Evolutionary conservation across 2,329 filamentous ascomycete genomes (phyloP).

Genomic region (Fusarium secorum): DNA sequence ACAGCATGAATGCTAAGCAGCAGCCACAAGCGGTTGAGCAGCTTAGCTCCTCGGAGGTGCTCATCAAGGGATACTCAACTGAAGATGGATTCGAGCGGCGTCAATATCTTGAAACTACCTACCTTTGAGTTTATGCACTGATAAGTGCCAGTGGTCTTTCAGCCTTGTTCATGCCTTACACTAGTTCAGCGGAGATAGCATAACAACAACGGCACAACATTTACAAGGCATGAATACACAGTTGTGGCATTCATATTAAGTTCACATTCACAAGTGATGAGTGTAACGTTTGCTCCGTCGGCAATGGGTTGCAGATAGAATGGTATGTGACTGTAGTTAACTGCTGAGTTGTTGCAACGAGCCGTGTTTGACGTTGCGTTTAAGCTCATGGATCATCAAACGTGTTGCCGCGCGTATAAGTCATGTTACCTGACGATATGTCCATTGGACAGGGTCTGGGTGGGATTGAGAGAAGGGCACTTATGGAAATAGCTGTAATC

Average conservation of each 20-base stretch:
- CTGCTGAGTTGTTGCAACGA: neutral
- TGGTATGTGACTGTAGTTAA: neutral
- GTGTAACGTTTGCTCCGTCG: neutral
- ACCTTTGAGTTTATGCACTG: neutral
- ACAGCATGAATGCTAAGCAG: neutral
- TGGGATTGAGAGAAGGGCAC: neutral
- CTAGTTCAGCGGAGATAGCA: neutral
- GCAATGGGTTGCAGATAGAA: too few relatives aligned
- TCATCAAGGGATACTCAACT: neutral
- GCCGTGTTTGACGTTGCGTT: neutral
- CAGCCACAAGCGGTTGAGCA: neutral
- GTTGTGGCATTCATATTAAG: neutral
- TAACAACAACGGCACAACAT: neutral
- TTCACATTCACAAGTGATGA: neutral
- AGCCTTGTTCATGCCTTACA: neutral
- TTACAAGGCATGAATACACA: neutral
- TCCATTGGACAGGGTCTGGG: neutral
- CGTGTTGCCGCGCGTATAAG: neutral
- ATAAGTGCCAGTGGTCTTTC: neutral
- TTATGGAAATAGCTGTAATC: neutral
- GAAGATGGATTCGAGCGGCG: neutral
- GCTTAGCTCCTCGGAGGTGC: neutral
- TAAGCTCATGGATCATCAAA: slow-evolving; percentile 1
- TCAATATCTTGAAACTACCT: neutral
- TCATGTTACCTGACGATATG: neutral